These are phyloP conservation scores for Hordeum marinum DNA, from an alignment of 176 grass and related monocot species.

Conservation along the genomic window DNA sequence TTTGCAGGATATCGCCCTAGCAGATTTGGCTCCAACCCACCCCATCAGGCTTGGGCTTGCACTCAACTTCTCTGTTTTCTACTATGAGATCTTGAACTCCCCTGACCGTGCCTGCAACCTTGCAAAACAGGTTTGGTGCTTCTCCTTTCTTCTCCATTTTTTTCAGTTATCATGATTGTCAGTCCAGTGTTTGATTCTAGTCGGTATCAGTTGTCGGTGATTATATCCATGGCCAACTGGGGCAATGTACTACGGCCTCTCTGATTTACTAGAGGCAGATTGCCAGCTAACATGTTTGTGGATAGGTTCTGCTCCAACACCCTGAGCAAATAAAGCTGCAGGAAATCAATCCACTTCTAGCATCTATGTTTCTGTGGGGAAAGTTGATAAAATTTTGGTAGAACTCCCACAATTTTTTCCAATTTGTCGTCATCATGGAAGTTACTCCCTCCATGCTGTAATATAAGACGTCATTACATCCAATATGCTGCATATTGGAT, in stretches of 20 bases:
- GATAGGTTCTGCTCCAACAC: background rate
- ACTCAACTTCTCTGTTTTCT: slow-evolving; percentile 89
- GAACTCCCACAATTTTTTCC: background rate
- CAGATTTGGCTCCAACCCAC: slow-evolving; percentile 76
- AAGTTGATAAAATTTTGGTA: background rate
- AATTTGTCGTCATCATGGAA: background rate
- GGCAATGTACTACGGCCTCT: background rate
- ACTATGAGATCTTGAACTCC: slow-evolving; percentile 89
- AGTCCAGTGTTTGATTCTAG: background rate
- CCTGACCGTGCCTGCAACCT: slow-evolving; percentile 80
- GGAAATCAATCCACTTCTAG: background rate
- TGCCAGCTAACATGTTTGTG: too few species aligned
- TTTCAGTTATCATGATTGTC: background rate
- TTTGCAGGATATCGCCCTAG: slow-evolving; percentile 67
- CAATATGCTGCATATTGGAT: too few species aligned
- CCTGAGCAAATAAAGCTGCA: background rate
- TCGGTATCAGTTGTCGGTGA: background rate
- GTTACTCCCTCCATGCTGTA: too few species aligned
- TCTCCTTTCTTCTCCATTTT: background rate
- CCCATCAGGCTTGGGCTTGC: slow-evolving; percentile 90
- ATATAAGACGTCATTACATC: too few species aligned
- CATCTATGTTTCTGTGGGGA: background rate
- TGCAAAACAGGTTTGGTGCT: slow-evolving; percentile 57
- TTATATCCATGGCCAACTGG: background rate
- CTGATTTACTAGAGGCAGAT: background rate